Base-by-base conservation (phyloP, 176 grass and related monocot species). In the Chrysopogon serrulatus region DNA sequence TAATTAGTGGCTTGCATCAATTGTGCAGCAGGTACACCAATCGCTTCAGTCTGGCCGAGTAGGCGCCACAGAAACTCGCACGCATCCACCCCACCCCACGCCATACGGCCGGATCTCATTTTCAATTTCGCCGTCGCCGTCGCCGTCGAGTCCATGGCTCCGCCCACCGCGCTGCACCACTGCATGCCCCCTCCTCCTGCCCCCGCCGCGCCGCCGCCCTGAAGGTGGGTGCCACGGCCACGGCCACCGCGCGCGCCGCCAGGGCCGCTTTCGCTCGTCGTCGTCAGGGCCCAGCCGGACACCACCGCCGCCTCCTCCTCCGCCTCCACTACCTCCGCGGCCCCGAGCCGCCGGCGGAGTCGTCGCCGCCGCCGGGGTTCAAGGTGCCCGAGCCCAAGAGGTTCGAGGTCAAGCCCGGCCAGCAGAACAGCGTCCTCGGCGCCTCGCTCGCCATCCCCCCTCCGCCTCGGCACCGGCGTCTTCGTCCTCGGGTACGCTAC, bases 401-500 rank as follows among this genome's bases (percentile, higher is more conserved):
- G 63, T 98, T 95, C 73, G 32, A 66, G 10, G 89, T 92, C 18
- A 90, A 88, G 75, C 40, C 74, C 4, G 96, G 94, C 17, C 94
- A 94, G 89, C 41, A 77, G 3, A 69, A 86, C 26, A 92, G 85
- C 78, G 88, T 98, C 72, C 18, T 84, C 33, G 85, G 84, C 37
- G 96, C 96, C 33, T 85, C 96, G 49, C 89, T 98, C 33, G 93
- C 89, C 49, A 75, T 98, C 56, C 89, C n/a, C 85, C 1, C 90
- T 95, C 77, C 93, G 96, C 85, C 83, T 95, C 56, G 96, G 87
- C 44, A 93, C 93, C 72, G 96, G 96, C 35, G 80, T 60, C 48
- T 87, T 98, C 79, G 86, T 60, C 85, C 89, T 80, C 8, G 93
- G 96, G 96, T 98, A 74, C 73, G 11, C 32, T 9, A 1, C 51